Evolutionary conservation across 176 grass and related monocot genomes (phyloP), one percentile per base, ranked within the genome.

Genomic region (Hsuehochloa calcarea): DNA sequence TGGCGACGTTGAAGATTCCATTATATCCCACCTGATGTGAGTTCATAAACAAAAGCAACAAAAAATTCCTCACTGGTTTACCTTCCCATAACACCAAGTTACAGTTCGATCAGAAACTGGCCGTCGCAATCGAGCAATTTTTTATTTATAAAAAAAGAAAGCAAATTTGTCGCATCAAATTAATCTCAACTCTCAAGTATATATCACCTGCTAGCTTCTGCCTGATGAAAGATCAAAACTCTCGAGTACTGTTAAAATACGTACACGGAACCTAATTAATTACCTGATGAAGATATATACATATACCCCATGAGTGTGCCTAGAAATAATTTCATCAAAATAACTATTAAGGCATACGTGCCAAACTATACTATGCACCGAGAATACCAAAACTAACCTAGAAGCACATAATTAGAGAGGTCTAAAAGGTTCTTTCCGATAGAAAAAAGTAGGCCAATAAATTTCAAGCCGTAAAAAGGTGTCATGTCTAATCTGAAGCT

Each of bases 381-480:
- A 26, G 58, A 26, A 63, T 39, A 51, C 22, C 65, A 81, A 69
- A 80, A 70, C 66, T 59, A 44, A 50, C 64, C 14, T 43, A 71
- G 37, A 71, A 68, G 35, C 50, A 37, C 66, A 60, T 71, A 45
- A 85, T 77, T 55, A 66, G 29, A 84, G 19, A 26, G 34, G n/a
- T 29, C 22, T 25, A 68, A 77, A 77, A 78, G 63, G 49, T 70
- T 68, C 49, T 77, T 45, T 77, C 63, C 19, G 25, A 77, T n/a
- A 69, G 47, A 41, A 69, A 75, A 78, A 60, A 46, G 50, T 23
- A 10, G 50, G 34, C 29, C 9, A 69, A 77, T 60, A 58, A 77
- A 77, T 69, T 84, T 84, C 82, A 77, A 67, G 23, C 37, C n/a
- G 16, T 31, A 41, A 78, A 76, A 85, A 60, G 83, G 65, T 47